These are phyloP conservation scores for Knoxia roxburghii DNA, from an alignment of 257 asterid species.

Conservation along the genomic window DNA sequence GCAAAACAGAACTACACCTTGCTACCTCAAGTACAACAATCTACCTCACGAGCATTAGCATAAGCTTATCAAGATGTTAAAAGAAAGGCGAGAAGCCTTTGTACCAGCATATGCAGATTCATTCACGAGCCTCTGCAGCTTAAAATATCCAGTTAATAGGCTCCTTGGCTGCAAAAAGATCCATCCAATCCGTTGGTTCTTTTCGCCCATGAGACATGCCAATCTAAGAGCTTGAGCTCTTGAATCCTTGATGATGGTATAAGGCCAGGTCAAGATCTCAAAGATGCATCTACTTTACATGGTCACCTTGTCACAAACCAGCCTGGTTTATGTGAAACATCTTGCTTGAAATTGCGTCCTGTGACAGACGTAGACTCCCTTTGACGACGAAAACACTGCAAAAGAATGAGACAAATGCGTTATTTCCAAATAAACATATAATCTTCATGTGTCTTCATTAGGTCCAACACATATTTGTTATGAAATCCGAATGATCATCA, in stretches of 20 bases:
- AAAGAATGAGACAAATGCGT: slow-evolving; percentile 7
- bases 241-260: slow-evolving; percentile 7
- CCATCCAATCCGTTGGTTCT: background rate
- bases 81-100: background rate
- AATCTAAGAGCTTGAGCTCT: background rate
- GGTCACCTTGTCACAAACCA: slow-evolving; percentile 85
- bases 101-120: background rate
- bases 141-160: background rate
- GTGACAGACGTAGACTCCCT: slow-evolving; percentile 76
- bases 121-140: background rate
- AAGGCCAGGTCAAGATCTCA: background rate
- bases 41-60: background rate
- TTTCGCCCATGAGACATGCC: background rate
- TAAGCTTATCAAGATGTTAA: background rate
- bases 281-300: background rate
- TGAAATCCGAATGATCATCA: too few relatives aligned
- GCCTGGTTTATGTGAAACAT: slow-evolving; percentile 59
- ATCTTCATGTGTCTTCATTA: background rate
- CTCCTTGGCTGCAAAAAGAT: background rate
- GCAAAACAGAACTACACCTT: too few relatives aligned
- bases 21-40: background rate
- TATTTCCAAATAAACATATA: background rate
- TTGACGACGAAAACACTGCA: slow-evolving; percentile 91
- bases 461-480: background rate
- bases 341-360: slow-evolving; percentile 66